Evolutionary conservation across 441 rosid species (phyloP).

Genomic region (Rhodomyrtus psidioides): DNA sequence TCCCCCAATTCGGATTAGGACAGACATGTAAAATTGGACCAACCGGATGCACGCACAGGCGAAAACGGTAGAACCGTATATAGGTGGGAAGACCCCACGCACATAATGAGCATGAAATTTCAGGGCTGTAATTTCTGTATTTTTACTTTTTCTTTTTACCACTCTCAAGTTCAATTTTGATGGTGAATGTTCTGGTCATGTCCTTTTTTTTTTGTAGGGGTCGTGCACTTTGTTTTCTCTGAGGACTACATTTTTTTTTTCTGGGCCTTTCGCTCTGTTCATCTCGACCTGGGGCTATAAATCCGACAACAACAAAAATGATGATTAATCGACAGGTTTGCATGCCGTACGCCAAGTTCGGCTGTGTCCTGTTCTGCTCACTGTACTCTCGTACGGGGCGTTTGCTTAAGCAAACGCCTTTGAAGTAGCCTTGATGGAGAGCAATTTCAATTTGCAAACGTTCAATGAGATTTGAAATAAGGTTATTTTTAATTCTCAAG

Average conservation of each 20-base stretch:
- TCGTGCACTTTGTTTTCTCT: too few relatives aligned
- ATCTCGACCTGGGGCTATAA: too few relatives aligned
- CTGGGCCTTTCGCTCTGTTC: too few relatives aligned
- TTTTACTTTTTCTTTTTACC: neutral
- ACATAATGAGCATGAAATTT: neutral
- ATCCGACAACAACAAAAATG: too few relatives aligned
- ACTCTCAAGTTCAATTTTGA: neutral
- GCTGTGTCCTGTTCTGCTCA: too few relatives aligned
- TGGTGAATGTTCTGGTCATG: neutral
- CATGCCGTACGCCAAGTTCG: too few relatives aligned
- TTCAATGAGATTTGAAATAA: too few relatives aligned
- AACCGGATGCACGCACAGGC: neutral
- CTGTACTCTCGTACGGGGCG: too few relatives aligned
- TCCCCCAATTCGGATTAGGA: fast-evolving
- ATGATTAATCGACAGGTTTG: too few relatives aligned
- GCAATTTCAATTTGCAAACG: neutral
- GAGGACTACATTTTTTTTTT: too few relatives aligned
- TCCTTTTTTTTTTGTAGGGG: neutral
- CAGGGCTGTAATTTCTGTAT: neutral
- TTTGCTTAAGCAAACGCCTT: too few relatives aligned
- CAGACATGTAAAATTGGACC: neutral
- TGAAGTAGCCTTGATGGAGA: too few relatives aligned
- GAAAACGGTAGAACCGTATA: neutral
- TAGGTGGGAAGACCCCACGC: neutral
- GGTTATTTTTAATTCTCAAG: neutral